Evolutionary conservation across 2,329 filamentous ascomycete genomes (phyloP), one percentile per base, ranked within the genome.

Genomic region (Fusarium goolgardi): DNA sequence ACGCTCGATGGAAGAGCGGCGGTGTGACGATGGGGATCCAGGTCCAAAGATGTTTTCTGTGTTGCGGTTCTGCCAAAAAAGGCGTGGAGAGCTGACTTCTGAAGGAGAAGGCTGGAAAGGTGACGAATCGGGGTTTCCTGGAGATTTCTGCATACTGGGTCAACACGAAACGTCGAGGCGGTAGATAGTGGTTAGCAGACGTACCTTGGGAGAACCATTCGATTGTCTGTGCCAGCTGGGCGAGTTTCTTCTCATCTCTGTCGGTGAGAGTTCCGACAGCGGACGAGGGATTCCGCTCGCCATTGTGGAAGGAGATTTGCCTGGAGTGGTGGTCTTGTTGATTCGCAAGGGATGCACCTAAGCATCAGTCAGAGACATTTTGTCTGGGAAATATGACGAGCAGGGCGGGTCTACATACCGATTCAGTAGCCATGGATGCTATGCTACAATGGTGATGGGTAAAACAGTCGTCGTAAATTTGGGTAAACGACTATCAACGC

Each of bases 1-100:
- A 75, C 94, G 94, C 85, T 99, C 96, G 71, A 99, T 94, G 20
- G 95, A 98, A 45, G 93, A 92, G 76, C 95, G 90, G 75, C 93
- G 91, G 59, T 88, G 90, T 23, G 92, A 89, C 45, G 91, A 90
- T 10, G 90, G 88, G 13, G 91, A 89, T 43, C 86, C 83, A 31
- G 81, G 84, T 59, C 84, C 83, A 65, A 88, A 88, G 58, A 85
- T 49, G 62, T 96, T 97, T 80, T 97, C 94, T 68, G 87, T 74
- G 88, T 92, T 81, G 82, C 91, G 78, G 83, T 88, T 82, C 89
- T 97, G 93, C 96, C 96, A 98, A 82, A 97, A 97, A 59, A 93
- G 83, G 69, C 92, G 92, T 54, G 94, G 93, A 44, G 94, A 97
- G 46, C 90, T 85, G 65, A 86, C 81, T 68, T 90, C 85, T 71